Conservation (phyloP, 2,329 filamentous ascomycete species). For the Aureobasidium sp. region DNA sequence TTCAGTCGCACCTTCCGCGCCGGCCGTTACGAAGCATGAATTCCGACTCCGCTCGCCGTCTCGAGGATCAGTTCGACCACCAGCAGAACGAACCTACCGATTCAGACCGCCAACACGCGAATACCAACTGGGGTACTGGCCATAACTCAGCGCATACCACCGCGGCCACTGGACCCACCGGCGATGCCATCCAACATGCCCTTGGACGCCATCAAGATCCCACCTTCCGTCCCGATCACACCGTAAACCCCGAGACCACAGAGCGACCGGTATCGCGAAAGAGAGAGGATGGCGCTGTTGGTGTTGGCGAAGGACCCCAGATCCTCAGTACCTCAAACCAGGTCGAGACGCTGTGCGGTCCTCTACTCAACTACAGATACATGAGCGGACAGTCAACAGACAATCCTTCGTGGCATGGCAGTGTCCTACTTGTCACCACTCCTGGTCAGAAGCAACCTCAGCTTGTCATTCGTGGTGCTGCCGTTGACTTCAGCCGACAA, state of each 20-base stretch:
- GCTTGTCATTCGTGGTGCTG: conserved; percentile 49
- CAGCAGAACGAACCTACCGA: conserved; percentile 11
- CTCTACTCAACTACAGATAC: conserved; percentile 68
- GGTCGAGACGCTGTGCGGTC: conserved; percentile 60
- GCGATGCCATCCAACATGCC: conserved; percentile 2
- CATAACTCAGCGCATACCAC: not conserved
- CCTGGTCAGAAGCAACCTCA: conserved; percentile 58
- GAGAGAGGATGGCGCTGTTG: conserved; percentile 21
- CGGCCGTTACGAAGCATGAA: not conserved
- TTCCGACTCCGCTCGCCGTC: not conserved
- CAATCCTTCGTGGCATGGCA: conserved; percentile 65
- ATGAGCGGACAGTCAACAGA: conserved; percentile 52
- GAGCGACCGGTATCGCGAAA: conserved; percentile 1
- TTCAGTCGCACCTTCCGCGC: not conserved
- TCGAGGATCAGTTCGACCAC: conserved; percentile 12
- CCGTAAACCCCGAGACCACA: not conserved
- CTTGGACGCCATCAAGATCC: conserved; percentile 10
- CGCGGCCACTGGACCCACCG: not conserved
- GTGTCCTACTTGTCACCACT: conserved; percentile 73
- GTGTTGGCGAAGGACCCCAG: conserved; percentile 38
- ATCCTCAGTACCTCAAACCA: conserved; percentile 33
- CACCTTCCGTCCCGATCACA: conserved; percentile 3
- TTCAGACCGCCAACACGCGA: not conserved
- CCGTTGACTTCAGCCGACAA: conserved; percentile 27
- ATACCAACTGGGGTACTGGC: not conserved